Evolutionary conservation across 2,329 filamentous ascomycete species (phyloP).

Genomic region (Fusarium proliferatum): DNA sequence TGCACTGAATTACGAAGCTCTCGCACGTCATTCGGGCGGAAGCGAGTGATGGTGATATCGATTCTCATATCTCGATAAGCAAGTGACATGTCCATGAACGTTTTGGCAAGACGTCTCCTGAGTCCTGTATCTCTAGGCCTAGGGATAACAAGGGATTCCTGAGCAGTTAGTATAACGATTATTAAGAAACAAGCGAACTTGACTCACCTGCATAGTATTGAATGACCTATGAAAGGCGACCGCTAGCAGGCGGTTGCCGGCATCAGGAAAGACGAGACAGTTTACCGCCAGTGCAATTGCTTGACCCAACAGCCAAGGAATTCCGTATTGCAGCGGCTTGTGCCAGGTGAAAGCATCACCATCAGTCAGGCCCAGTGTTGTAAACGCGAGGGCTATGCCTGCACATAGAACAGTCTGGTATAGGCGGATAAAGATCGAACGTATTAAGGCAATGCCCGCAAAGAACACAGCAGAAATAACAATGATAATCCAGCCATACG

Average conservation of each 20-base stretch:
- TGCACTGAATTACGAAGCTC: conserved; percentile 66
- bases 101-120: conserved; percentile 59
- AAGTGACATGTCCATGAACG: conserved; percentile 67
- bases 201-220: conserved; percentile 57
- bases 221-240: conserved; percentile 60
- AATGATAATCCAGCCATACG: conserved; percentile 66
- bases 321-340: conserved; percentile 63
- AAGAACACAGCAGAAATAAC: conserved; percentile 66
- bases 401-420: conserved; percentile 67
- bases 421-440: conserved; percentile 66
- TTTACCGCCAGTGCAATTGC: conserved; percentile 63
- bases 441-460: conserved; percentile 61
- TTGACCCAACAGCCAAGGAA: conserved; percentile 68
- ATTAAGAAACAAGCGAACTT: neutral
- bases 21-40: conserved; percentile 61
- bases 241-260: conserved; percentile 65
- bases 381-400: conserved; percentile 66
- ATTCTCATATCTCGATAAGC: conserved; percentile 66
- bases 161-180: neutral
- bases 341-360: conserved; percentile 57
- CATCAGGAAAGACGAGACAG: conserved; percentile 62
- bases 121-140: conserved; percentile 45
- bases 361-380: conserved; percentile 62
- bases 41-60: conserved; percentile 66
- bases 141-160: conserved; percentile 50